Evolutionary conservation across 176 grass and related monocot genomes (phyloP).

Genomic region (Bonia amplexicaulis): DNA sequence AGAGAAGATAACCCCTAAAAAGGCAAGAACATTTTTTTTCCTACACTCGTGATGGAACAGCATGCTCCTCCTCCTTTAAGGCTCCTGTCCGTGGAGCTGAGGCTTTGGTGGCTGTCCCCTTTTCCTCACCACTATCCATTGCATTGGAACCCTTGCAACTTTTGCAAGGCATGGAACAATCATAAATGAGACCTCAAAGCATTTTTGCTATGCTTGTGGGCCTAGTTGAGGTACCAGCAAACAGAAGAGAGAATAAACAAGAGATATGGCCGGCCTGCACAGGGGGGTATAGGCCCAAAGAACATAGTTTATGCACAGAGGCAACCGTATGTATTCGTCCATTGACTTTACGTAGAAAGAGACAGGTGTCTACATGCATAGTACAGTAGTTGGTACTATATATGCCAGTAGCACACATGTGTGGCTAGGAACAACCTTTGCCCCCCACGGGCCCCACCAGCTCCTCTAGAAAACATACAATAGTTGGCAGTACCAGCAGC

Average conservation of each 20-base stretch:
- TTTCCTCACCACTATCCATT: conserved; percentile 61
- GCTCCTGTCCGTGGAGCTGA: conserved; percentile 28
- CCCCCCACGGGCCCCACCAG: background rate
- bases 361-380: conserved; percentile 34
- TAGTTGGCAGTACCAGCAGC: conserved; percentile 19
- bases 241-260: conserved; percentile 49
- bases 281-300: conserved; percentile 33
- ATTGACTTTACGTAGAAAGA: conserved; percentile 62
- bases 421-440: conserved; percentile 18
- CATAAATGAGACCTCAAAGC: conserved; percentile 40
- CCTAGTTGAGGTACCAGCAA: conserved; percentile 49
- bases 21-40: conserved; percentile 25
- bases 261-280: conserved; percentile 37
- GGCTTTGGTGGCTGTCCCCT: conserved; percentile 34
- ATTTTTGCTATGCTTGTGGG: conserved; percentile 37
- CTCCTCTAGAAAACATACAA: conserved; percentile 12
- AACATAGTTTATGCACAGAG: conserved; percentile 47
- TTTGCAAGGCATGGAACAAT: conserved; percentile 46
- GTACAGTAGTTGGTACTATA: no score
- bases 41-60: conserved; percentile 27
- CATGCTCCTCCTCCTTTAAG: conserved; percentile 26
- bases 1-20: conserved; percentile 34
- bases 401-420: conserved; percentile 27
- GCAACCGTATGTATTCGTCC: conserved; percentile 57
- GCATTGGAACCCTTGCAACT: conserved; percentile 56